Evolutionary conservation across 2,329 filamentous ascomycete genomes (phyloP).

Genomic region (Colletotrichum liaoningense): DNA sequence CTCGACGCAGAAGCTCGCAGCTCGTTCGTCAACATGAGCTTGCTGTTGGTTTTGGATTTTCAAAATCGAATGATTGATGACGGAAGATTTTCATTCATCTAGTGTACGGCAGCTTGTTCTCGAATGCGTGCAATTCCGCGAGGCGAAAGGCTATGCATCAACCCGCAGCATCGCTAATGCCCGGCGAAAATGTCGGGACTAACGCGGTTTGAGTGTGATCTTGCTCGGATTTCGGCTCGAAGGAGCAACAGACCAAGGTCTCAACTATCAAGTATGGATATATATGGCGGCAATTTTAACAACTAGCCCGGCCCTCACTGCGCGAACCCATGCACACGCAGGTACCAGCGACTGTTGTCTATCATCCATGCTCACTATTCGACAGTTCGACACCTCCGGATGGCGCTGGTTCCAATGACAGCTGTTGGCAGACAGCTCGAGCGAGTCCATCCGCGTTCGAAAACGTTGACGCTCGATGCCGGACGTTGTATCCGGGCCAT

Average conservation of each 20-base stretch:
- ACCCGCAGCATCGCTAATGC: neutral
- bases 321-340: conserved; percentile 6
- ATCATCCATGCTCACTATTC: neutral
- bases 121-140: neutral
- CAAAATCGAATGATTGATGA: conserved; percentile 8
- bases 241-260: neutral
- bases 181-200: neutral
- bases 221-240: neutral
- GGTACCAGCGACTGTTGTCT: conserved; percentile 10
- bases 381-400: neutral
- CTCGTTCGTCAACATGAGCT: neutral
- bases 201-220: neutral
- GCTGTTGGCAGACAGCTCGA: conserved; percentile 5
- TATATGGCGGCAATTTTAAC: neutral
- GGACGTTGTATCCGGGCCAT: conserved; percentile 2
- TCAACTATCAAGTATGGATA: neutral
- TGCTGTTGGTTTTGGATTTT: conserved; percentile 13
- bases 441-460: neutral
- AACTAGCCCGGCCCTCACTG: neutral
- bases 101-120: neutral
- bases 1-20: neutral
- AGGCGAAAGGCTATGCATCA: neutral
- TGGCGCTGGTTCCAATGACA: neutral
- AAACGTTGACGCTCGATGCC: neutral
- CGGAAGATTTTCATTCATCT: neutral